Evolutionary conservation across 78 protist species (phyloP), one percentile per base, ranked within the genome.

Genomic region (Cyanophora paradoxa): DNA sequence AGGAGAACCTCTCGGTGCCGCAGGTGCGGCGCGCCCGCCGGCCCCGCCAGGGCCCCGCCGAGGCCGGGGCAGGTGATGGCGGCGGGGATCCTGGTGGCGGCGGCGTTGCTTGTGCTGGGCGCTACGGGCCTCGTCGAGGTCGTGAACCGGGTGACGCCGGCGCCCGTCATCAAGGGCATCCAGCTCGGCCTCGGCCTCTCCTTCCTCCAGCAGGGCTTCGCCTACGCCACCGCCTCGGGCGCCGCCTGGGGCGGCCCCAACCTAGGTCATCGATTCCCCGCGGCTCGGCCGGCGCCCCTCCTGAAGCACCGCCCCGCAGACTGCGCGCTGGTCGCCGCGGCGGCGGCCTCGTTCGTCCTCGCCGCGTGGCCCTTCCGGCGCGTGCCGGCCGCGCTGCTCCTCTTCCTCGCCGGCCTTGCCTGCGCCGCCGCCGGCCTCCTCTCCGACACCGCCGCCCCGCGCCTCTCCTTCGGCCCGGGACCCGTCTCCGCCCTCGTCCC

Each of bases 121-220:
- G 3, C 7, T 10, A 26, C 48, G 16, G 40, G 78, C 11, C 13
- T 11, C 33, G 26, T 73, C 34, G 34, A 26, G 26, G 19, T 36
- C 26, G 19, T n/a, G 24, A 28, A 42, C 28, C 30, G 41, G 28
- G 4, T 13, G 31, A 30, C 42, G 16, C 78, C 78, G 6, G 17
- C 28, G 52, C 16, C 70, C n/a, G 57, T 57, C 33, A 46, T 73
- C 7, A 48, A 41, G 24, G 78, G 78, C 20, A 7, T 73, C 17
- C 78, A 73, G 78, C 69, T 73, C 30, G 67, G 69, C 31, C 41
- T 59, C 24, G 78, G 78, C 20, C 41, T 59, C 24, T 1, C 37
- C 11, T 44, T 73, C 36, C 34, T 34, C 16, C 11, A 13, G 31
- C 5, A 7, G 11, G 65, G 54, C 5, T 1, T 26, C 26, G 48